Evolutionary conservation across 1,139 yeast species (phyloP).

Genomic region (Saccharomyces hybrid): DNA sequence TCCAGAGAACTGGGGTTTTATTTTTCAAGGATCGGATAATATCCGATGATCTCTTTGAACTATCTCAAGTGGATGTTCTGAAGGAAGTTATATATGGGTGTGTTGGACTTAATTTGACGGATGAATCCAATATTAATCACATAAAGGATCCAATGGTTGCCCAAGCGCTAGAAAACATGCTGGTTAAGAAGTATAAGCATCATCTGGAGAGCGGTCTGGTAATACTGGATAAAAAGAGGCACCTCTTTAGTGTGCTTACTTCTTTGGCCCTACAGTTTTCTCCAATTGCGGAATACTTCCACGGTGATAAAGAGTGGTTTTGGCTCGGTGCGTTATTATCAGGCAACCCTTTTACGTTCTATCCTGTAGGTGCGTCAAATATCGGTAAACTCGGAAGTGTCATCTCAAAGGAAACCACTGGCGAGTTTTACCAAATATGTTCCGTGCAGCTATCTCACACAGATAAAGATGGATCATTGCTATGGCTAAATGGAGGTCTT

Average conservation of each 20-base stretch:
- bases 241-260: conserved; percentile 39
- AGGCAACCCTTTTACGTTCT: conserved; percentile 4
- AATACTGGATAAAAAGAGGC: conserved; percentile 37
- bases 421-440: conserved; percentile 6
- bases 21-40: conserved; percentile 39
- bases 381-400: conserved; percentile 3
- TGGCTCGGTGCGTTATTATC: conserved; percentile 40
- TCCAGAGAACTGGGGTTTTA: conserved; percentile 36
- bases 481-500: conserved; percentile 10
- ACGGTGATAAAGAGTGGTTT: conserved; percentile 53
- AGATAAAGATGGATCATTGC: conserved; percentile 2
- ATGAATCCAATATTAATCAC: not conserved
- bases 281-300: conserved; percentile 23
- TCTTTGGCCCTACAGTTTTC: conserved; percentile 35
- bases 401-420: not conserved
- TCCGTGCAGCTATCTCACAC: conserved; percentile 8
- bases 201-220: conserved; percentile 52
- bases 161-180: not conserved
- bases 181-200: conserved; percentile 30
- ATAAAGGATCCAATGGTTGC: not conserved
- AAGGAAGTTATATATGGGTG: not conserved
- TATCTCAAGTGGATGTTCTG: not conserved
- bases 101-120: not conserved
- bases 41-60: not conserved
- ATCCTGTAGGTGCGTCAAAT: conserved; percentile 6